phyloP scores from a whole-genome alignment of 148 eudicot genomes.

The Camellia japonica region DNA sequence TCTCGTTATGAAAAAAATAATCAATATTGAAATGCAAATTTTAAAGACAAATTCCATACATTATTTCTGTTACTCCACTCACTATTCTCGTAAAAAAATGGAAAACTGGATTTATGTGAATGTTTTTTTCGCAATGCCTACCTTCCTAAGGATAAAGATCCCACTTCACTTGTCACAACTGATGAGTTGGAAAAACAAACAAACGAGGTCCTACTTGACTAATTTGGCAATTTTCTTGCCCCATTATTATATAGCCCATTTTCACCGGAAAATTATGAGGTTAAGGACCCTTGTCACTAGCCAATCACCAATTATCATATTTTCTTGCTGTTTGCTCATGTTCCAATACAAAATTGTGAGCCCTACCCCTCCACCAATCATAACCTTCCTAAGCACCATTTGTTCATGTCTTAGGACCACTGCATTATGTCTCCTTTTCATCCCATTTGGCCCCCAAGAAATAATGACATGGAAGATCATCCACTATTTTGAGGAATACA shows the following conservation, averaged over 20 bases:
- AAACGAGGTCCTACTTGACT: neutral
- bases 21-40: neutral
- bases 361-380: no score
- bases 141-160: neutral
- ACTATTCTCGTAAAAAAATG: neutral
- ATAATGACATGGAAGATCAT: neutral
- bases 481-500: neutral
- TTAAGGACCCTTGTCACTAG: no score
- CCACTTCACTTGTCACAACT: neutral
- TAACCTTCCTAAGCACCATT: no score
- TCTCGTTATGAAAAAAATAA: no score
- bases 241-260: neutral
- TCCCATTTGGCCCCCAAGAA: neutral
- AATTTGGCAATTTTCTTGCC: neutral
- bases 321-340: no score
- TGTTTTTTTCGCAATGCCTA: neutral
- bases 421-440: neutral
- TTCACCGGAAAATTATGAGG: no score
- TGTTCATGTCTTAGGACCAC: no score
- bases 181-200: neutral
- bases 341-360: no score
- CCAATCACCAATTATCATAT: no score
- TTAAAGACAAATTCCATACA: neutral
- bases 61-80: neutral
- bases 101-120: neutral